A percentile compares a stretch with the other conserved stretches of the same genome.
These are phyloP conservation scores for Porogramme epimiltina DNA, from an alignment of 1,284 basidiomycete species.

Conservation along the genomic window DNA sequence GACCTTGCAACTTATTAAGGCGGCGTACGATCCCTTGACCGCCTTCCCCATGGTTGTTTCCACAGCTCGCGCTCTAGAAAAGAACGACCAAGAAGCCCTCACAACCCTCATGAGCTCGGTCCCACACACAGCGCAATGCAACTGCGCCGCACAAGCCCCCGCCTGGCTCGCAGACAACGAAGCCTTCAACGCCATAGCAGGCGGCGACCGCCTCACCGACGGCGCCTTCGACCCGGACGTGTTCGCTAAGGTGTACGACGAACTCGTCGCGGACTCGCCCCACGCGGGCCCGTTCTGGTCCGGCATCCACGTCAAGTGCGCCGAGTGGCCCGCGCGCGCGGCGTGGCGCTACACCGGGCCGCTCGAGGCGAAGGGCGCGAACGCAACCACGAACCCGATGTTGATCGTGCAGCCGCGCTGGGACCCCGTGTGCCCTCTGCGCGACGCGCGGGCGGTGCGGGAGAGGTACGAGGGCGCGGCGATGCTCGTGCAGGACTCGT, in stretches of 20 bases:
- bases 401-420: constrained; percentile 13
- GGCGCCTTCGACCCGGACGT: no score
- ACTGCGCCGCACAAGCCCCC: not conserved
- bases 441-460: constrained; percentile 12
- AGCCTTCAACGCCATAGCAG: not conserved
- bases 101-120: not conserved
- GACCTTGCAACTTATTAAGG: constrained; percentile 32
- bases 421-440: constrained; percentile 20
- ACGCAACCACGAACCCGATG: constrained; percentile 32
- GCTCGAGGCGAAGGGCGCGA: constrained; percentile 10
- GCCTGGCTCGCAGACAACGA: not conserved
- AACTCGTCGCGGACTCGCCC: constrained; percentile 26
- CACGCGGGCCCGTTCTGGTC: constrained; percentile 27
- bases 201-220: no score
- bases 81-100: not conserved
- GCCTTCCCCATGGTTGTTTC: constrained; percentile 37
- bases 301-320: constrained; percentile 8
- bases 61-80: constrained; percentile 13
- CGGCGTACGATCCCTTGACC: constrained; percentile 38
- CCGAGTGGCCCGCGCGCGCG: constrained; percentile 14
- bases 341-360: constrained; percentile 18
- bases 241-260: not conserved
- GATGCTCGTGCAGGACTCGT: constrained; percentile 19
- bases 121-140: not conserved
- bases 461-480: constrained; percentile 14